A percentile compares a stretch with the other conserved stretches of the same genome.
These are phyloP conservation scores for Podospora sp. DNA, from an alignment of 495 filamentous ascomycete genomes.

Conservation along the genomic window DNA sequence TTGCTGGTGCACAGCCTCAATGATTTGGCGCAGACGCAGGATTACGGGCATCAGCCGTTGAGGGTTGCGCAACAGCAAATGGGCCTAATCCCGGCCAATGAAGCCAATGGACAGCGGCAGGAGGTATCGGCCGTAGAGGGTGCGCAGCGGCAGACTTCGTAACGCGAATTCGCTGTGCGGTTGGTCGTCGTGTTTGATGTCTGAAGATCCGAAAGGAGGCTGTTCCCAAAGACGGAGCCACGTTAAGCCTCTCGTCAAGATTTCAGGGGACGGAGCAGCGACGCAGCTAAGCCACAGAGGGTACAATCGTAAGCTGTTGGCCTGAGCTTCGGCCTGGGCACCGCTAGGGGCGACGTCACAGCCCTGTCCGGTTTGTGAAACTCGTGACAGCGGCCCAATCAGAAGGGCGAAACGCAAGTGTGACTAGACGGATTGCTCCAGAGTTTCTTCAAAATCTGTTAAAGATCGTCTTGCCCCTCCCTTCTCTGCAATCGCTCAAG, in stretches of 20 bases:
- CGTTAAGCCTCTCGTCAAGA: conserved; percentile 9
- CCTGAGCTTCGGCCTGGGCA: background rate
- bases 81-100: background rate
- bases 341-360: conserved; percentile 20
- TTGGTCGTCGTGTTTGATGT: conserved; percentile 20
- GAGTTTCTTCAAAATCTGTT: background rate
- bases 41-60: conserved; percentile 23
- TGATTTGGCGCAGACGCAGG: conserved; percentile 28
- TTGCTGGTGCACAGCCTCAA: conserved; percentile 40
- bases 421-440: background rate
- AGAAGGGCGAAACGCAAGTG: background rate
- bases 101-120: conserved; percentile 7
- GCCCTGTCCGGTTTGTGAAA: conserved; percentile 7
- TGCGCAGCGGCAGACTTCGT: background rate
- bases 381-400: background rate
- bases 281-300: background rate
- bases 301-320: conserved; percentile 1
- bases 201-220: conserved; percentile 22
- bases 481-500: background rate
- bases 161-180: conserved; percentile 9
- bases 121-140: conserved; percentile 5
- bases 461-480: background rate
- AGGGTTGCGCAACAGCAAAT: background rate
- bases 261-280: conserved; percentile 23
- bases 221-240: conserved; percentile 6